phyloP scores from a whole-genome alignment of 2,329 filamentous ascomycete genomes.

The Pseudocercospora vitis region DNA sequence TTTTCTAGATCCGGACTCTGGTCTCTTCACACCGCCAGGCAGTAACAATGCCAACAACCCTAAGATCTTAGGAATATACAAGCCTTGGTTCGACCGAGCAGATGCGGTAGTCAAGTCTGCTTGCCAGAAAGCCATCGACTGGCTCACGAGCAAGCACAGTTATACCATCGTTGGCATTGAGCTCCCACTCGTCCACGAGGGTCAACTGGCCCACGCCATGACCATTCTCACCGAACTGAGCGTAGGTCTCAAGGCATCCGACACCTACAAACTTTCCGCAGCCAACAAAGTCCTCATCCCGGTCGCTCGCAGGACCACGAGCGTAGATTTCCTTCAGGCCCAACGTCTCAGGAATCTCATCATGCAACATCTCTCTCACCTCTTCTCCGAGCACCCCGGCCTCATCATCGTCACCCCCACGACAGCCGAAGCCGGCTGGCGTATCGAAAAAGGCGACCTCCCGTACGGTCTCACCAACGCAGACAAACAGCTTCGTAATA shows the following conservation, averaged over 20 bases:
- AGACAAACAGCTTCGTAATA: constrained; percentile 70
- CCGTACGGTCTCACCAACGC: constrained; percentile 67
- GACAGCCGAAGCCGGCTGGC: constrained; percentile 73
- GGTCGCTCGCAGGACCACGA: constrained; percentile 63
- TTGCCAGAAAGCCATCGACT: constrained; percentile 63
- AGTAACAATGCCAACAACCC: constrained; percentile 31
- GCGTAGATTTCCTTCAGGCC: constrained; percentile 69
- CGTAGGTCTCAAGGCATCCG: constrained; percentile 46
- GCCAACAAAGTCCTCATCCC: constrained; percentile 66
- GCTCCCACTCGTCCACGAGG: constrained; percentile 67
- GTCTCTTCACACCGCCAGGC: constrained; percentile 59
- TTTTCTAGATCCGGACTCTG: constrained; percentile 59
- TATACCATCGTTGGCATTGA: constrained; percentile 61
- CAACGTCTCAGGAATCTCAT: constrained; percentile 72
- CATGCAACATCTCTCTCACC: constrained; percentile 73
- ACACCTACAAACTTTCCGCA: constrained; percentile 59
- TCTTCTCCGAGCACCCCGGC: constrained; percentile 71
- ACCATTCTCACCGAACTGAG: constrained; percentile 74
- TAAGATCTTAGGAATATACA: constrained; percentile 70
- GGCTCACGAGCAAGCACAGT: constrained; percentile 53
- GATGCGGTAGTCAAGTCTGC: constrained; percentile 62
- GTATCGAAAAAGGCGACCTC: constrained; percentile 56
- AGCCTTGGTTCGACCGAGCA: constrained; percentile 68
- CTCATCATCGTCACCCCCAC: constrained; percentile 79
- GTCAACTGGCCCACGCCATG: constrained; percentile 73